phyloP scores from a whole-genome alignment of 75 land plant genomes.

The Pseudotsuga menziesii region DNA sequence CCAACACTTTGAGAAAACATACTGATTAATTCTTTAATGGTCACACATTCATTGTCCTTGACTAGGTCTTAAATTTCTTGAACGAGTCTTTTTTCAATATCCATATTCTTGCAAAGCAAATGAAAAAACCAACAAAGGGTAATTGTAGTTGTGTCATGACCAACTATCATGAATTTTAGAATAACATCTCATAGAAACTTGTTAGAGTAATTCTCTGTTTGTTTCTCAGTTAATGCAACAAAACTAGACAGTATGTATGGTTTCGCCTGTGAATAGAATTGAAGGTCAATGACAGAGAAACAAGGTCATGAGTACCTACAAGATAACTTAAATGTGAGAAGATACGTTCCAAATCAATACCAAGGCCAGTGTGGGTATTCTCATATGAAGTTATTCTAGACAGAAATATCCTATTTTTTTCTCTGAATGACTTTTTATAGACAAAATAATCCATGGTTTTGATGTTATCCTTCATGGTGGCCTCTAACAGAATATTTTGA shows the following conservation, averaged over 20 bases:
- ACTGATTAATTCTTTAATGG: background rate
- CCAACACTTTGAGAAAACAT: constrained; percentile 1
- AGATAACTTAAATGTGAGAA: background rate
- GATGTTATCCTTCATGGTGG: no score
- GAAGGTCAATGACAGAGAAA: background rate
- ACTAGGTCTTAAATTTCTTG: constrained; percentile 19
- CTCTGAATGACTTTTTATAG: no score
- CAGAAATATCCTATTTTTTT: no score
- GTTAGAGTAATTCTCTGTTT: constrained; percentile 26
- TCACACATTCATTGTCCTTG: background rate
- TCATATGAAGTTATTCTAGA: no score
- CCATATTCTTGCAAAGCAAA: constrained; percentile 61
- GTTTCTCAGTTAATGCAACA: constrained; percentile 30
- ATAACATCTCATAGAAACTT: constrained; percentile 56
- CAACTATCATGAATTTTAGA: constrained; percentile 71
- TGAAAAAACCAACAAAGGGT: constrained; percentile 79
- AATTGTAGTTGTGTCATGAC: constrained; percentile 72
- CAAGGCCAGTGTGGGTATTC: no score
- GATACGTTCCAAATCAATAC: background rate
- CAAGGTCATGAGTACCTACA: background rate
- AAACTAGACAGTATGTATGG: constrained; percentile 72
- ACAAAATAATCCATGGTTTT: no score
- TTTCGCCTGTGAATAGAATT: constrained; percentile 16
- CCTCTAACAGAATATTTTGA: no score
- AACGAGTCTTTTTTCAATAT: constrained; percentile 32